Base-by-base conservation (phyloP, 345 rosid genomes). In the Populus tremula region DNA sequence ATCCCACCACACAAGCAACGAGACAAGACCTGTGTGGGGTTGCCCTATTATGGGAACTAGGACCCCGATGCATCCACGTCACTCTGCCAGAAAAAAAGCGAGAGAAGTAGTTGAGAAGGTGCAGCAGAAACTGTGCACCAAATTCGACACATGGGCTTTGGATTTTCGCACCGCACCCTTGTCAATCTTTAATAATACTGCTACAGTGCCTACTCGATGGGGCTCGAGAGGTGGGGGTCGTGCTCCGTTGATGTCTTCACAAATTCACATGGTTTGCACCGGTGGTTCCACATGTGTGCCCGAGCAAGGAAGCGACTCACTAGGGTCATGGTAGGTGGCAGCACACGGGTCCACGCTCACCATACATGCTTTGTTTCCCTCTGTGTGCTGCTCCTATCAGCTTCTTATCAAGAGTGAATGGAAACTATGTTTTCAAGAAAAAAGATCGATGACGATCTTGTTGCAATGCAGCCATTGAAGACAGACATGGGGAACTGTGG, bases 191-290 rank as follows among this genome's bases (percentile, higher is more conserved):
- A 63, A 74, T 63, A 27, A 41, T 17, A 3, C 41, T 8, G 9
- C 39, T 17, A 12, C 68, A 65, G 11, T 47, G 38, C 41, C 75
- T 14, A 56, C 75, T 50, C 80, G 68, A 76, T 68, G 76, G 54
- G 11, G 78, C 6, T 54, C 18, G 29, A 17, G 70, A 16, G n/a
- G 27, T 14, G 65, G 72, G 47, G 69, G 9, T 36, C 6, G 10
- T 16, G 17, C 6, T 4, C 8, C 25, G 3, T 49, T 2, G 27
- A 29, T 20, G 67, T 7, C 71, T 73, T 20, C 63, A 18, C n/a
- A 49, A 41, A 31, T 67, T 79, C 86, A 82, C 84, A 76, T 80
- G 88, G 79, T 9, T 50, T 72, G 80, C 79, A 75, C 82, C 82
- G 56, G 27, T 47, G 76, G 75, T 73, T 31, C 72, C 76, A 70